Conservation (phyloP, 306 rosid genomes). For the Vigna unguiculata region DNA sequence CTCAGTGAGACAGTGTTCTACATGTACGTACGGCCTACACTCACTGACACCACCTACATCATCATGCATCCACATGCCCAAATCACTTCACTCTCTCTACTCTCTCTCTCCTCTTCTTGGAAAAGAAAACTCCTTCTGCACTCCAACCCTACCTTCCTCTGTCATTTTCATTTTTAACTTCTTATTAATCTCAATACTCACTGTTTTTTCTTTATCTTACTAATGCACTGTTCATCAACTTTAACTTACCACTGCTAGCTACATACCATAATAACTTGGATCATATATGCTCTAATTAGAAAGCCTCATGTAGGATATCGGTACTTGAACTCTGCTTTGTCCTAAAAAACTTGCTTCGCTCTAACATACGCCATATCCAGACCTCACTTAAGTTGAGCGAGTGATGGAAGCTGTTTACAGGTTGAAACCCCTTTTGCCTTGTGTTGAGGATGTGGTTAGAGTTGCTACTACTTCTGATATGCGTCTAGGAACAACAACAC, state of each 20-base stretch:
- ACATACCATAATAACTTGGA: too few species aligned
- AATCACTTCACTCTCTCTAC: constrained; percentile 15
- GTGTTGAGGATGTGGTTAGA: constrained; percentile 38
- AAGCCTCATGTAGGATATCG: not conserved
- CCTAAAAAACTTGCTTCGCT: not conserved
- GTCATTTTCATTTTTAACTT: not conserved
- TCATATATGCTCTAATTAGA: not conserved
- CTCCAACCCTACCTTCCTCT: constrained; percentile 13
- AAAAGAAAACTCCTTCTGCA: constrained; percentile 17
- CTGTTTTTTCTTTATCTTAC: too few species aligned
- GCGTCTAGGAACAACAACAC: constrained; percentile 45
- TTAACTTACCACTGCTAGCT: too few species aligned
- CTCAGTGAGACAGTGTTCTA: not conserved
- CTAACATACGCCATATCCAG: not conserved
- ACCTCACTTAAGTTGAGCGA: not conserved
- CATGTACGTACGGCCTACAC: not conserved
- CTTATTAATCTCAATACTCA: too few species aligned
- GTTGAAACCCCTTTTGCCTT: constrained; percentile 15
- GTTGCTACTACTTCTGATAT: constrained; percentile 36
- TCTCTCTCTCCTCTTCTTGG: not conserved
- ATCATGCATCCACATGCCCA: constrained; percentile 2
- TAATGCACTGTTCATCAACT: too few species aligned
- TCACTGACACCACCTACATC: constrained; percentile 1
- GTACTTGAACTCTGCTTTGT: not conserved
- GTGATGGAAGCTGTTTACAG: constrained; percentile 35